These are phyloP conservation scores for Tylopilus intermedius DNA, from an alignment of 768 basidiomycete genomes.

Conservation along the genomic window DNA sequence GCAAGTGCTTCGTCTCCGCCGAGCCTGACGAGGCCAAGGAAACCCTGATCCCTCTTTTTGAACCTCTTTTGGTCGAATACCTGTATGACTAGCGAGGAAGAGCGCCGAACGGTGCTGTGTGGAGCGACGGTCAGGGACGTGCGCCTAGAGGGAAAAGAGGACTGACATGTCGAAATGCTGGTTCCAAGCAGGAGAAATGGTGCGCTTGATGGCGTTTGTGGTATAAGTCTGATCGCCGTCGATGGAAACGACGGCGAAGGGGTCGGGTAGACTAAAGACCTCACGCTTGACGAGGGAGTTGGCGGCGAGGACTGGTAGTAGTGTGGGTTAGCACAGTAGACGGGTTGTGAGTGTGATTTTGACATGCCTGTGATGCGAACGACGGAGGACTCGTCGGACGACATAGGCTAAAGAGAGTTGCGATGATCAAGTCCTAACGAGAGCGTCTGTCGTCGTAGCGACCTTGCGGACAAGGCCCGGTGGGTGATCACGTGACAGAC, in stretches of 20 bases:
- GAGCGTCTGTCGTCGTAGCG: slow-evolving; percentile 1
- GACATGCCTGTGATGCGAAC: slow-evolving; percentile 27
- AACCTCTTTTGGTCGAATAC: slow-evolving; percentile 89
- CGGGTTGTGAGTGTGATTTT: background rate
- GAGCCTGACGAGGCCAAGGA: slow-evolving; percentile 56
- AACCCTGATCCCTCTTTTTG: slow-evolving; percentile 81
- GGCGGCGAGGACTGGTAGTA: slow-evolving; percentile 68
- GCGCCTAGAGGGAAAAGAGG: slow-evolving; percentile 2
- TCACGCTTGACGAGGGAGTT: slow-evolving; percentile 72
- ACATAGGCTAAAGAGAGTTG: slow-evolving; percentile 11
- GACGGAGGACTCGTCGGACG: slow-evolving; percentile 11
- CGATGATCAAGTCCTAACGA: too few relatives aligned
- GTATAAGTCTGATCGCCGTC: slow-evolving; percentile 81
- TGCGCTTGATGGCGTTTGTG: slow-evolving; percentile 65
- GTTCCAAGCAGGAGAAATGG: slow-evolving; percentile 74
- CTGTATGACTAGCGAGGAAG: slow-evolving; percentile 76
- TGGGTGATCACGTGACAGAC: background rate
- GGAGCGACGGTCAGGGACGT: slow-evolving; percentile 2
- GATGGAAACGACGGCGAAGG: slow-evolving; percentile 83
- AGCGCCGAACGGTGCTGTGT: slow-evolving; percentile 61
- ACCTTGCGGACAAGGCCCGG: background rate
- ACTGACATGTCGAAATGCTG: slow-evolving; percentile 82
- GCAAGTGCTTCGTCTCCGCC: slow-evolving; percentile 50
- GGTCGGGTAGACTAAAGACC: slow-evolving; percentile 77
- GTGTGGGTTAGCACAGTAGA: background rate